Conservation (phyloP, 164 flowering plant genomes). For the Litsea cubeba region DNA sequence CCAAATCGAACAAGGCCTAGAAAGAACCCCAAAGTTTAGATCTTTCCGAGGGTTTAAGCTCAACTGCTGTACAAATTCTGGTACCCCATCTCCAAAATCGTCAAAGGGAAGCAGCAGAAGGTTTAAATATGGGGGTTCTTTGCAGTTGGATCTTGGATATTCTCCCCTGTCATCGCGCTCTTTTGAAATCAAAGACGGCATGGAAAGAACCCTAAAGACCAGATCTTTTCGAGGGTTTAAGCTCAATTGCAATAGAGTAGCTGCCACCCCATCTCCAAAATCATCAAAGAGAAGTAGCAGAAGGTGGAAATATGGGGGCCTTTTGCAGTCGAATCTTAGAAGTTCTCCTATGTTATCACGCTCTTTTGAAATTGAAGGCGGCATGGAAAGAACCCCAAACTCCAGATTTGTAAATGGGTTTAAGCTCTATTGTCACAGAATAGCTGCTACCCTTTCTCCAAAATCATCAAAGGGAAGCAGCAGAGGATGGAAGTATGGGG, state of each 20-base stretch:
- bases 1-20: not conserved
- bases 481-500: constrained; percentile 50
- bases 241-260: constrained; percentile 30
- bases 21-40: constrained; percentile 14
- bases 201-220: constrained; percentile 4
- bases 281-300: constrained; percentile 13
- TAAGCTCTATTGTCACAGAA: constrained; percentile 34
- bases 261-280: constrained; percentile 22
- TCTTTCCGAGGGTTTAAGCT: constrained; percentile 33
- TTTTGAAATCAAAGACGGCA: not conserved
- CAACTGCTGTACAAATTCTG: constrained; percentile 28
- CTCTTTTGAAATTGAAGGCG: not conserved
- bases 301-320: constrained; percentile 53
- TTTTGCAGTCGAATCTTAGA: constrained; percentile 48
- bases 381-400: not conserved
- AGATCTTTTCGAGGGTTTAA: constrained; percentile 32
- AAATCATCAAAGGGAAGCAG: constrained; percentile 18
- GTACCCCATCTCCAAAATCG: constrained; percentile 20
- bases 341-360: constrained; percentile 7
- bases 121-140: constrained; percentile 53
- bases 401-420: constrained; percentile 27
- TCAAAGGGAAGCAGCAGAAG: constrained; percentile 19
- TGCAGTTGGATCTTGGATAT: constrained; percentile 49
- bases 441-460: constrained; percentile 19
- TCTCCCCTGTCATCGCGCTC: not conserved